phyloP scores from a whole-genome alignment of 2,329 filamentous ascomycete genomes.

The Chaetomium globosum region DNA sequence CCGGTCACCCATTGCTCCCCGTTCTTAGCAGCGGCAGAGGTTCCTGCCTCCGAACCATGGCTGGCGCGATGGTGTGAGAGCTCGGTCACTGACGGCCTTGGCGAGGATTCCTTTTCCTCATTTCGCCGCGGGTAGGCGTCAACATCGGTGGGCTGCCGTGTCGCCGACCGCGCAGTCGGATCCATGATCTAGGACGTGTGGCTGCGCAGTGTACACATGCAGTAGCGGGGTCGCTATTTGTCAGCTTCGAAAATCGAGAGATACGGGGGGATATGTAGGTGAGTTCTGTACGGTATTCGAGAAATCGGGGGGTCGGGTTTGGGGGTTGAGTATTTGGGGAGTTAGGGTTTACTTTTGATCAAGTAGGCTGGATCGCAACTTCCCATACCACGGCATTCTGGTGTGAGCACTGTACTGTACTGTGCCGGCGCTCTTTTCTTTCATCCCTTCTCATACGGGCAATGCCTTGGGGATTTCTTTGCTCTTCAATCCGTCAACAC shows the following conservation, averaged over 20 bases:
- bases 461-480: neutral
- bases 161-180: neutral
- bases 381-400: neutral
- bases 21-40: neutral
- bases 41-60: neutral
- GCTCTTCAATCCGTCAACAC: neutral
- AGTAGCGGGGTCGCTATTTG: neutral
- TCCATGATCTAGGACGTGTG: neutral
- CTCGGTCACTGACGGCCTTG: neutral
- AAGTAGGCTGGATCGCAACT: neutral
- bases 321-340: neutral
- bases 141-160: neutral
- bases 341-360: neutral
- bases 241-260: neutral
- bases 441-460: too few species aligned
- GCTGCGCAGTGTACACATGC: neutral
- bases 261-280: neutral
- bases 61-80: neutral
- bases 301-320: too few species aligned
- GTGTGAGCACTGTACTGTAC: neutral
- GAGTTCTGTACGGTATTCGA: too few species aligned
- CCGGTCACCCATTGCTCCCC: slow-evolving; percentile 26
- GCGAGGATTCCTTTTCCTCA: neutral
- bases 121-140: neutral
- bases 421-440: neutral